Evolutionary conservation across 2,329 filamentous ascomycete species (phyloP).

Genomic region (Lasiodiplodia citricola): DNA sequence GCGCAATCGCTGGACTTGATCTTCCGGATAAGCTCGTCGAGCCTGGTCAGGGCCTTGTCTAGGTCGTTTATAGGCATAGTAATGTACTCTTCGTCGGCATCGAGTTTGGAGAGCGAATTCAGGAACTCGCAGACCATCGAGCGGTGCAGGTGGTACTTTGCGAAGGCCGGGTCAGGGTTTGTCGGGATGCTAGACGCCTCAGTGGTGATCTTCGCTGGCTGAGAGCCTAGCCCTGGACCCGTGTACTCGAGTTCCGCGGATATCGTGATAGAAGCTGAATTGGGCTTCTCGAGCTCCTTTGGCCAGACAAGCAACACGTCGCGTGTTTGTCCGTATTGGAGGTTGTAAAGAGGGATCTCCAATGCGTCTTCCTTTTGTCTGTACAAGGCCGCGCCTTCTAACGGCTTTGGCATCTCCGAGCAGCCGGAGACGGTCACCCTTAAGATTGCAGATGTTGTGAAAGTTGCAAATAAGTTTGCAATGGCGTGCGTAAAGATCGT

Average conservation of each 20-base stretch:
- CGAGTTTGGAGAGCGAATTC: conserved; percentile 51
- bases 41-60: conserved; percentile 39
- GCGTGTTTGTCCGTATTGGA: conserved; percentile 67
- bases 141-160: conserved; percentile 58
- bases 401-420: not conserved
- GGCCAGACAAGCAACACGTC: conserved; percentile 56
- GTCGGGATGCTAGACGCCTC: not conserved
- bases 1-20: conserved; percentile 34
- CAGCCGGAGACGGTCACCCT: conserved; percentile 25
- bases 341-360: conserved; percentile 41
- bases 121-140: conserved; percentile 58
- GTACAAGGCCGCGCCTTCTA: conserved; percentile 35
- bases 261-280: not conserved
- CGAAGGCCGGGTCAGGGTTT: not conserved
- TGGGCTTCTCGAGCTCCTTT: not conserved
- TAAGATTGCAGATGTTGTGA: conserved; percentile 55
- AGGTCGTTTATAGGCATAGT: conserved; percentile 31
- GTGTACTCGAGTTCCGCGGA: conserved; percentile 22
- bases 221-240: not conserved
- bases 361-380: conserved; percentile 36
- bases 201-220: not conserved
- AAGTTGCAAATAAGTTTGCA: conserved; percentile 66
- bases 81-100: conserved; percentile 29
- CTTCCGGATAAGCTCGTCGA: not conserved
- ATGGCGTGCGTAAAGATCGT: conserved; percentile 68